A percentile compares a stretch with the other conserved stretches of the same genome.
Conservation (phyloP, 768 basidiomycete species). For the Macrocybe gigantea region DNA sequence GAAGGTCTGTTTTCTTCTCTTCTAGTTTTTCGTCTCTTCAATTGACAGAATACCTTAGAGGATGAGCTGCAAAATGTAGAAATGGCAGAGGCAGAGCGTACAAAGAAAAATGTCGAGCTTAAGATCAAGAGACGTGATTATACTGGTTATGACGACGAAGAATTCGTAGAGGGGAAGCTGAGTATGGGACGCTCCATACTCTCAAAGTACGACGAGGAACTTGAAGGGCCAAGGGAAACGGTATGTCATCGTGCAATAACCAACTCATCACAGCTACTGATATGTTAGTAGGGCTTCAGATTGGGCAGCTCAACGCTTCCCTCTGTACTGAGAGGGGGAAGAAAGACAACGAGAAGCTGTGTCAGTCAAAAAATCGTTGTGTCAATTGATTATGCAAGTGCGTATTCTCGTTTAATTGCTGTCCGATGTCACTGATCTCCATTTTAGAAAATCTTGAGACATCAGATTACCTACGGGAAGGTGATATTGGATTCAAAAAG, state of each 20-base stretch:
- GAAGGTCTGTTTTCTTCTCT: slow-evolving; percentile 54
- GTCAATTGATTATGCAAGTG: slow-evolving; percentile 87
- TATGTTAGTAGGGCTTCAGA: slow-evolving; percentile 66
- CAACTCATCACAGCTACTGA: slow-evolving; percentile 6
- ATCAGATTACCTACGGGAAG: slow-evolving; percentile 87
- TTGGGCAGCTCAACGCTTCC: slow-evolving; percentile 55
- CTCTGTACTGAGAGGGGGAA: slow-evolving; percentile 26
- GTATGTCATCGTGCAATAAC: slow-evolving; percentile 31
- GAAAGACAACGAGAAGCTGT: slow-evolving; percentile 45
- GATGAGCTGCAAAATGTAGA: slow-evolving; percentile 97
- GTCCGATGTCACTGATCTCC: slow-evolving; percentile 9
- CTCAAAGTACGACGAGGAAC: slow-evolving; percentile 90
- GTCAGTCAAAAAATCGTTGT: slow-evolving; percentile 75
- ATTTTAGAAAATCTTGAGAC: slow-evolving; percentile 74
- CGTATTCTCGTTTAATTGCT: slow-evolving; percentile 22
- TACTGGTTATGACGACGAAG: slow-evolving; percentile 95
- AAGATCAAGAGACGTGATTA: slow-evolving; percentile 90
- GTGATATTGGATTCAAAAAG: slow-evolving; percentile 94
- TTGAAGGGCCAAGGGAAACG: slow-evolving; percentile 67
- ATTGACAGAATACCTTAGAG: slow-evolving; percentile 45
- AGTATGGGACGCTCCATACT: slow-evolving; percentile 82
- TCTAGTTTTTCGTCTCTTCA: not conserved
- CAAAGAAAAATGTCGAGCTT: slow-evolving; percentile 71
- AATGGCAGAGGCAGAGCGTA: slow-evolving; percentile 83
- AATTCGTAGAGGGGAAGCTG: slow-evolving; percentile 69